Percentiles rank a stretch among this genome's conserved stretches.
Conservation (phyloP, 225 moss, liverwort and hornwort species). For the Takakia lepidozioides region DNA sequence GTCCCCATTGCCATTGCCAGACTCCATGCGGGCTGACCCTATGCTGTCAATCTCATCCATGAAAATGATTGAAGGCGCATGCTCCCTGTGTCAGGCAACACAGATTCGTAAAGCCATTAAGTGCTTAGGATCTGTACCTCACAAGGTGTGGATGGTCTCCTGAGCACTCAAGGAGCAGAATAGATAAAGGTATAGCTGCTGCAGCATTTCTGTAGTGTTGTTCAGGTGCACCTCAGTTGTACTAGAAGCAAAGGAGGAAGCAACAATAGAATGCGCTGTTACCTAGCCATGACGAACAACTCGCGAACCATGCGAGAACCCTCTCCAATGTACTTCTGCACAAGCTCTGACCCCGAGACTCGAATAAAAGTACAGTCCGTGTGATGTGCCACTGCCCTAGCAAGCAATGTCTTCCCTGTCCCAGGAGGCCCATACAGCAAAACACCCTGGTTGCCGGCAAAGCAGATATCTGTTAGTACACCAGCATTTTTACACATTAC, state of each 20-base stretch:
- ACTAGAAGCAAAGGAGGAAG: too few relatives aligned
- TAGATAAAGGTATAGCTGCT: too few relatives aligned
- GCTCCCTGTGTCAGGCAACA: slow-evolving; percentile 50
- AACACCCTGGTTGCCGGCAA: slow-evolving; percentile 59
- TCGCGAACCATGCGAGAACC: slow-evolving; percentile 99
- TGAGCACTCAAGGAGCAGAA: too few relatives aligned
- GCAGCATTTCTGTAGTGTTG: too few relatives aligned
- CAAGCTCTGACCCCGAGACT: slow-evolving; percentile 98
- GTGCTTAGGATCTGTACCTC: too few relatives aligned
- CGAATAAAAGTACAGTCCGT: slow-evolving; percentile 97
- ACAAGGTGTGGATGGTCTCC: too few relatives aligned
- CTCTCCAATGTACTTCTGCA: slow-evolving; percentile 99
- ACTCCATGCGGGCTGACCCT: slow-evolving; percentile 97
- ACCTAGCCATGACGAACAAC: slow-evolving; percentile 98
- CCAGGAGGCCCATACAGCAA: slow-evolving; percentile 95
- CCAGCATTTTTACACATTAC: too few relatives aligned
- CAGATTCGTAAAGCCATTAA: not conserved
- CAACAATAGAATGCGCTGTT: too few relatives aligned
- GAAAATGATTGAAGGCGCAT: slow-evolving; percentile 95
- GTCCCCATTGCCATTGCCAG: slow-evolving; percentile 98
- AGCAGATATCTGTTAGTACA: not conserved
- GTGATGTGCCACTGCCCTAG: slow-evolving; percentile 96
- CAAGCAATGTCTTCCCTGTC: slow-evolving; percentile 93
- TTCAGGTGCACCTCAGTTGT: too few relatives aligned
- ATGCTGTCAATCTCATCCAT: slow-evolving; percentile 99